Evolutionary conservation across 306 rosid genomes (phyloP), one percentile per base, ranked within the genome.

Genomic region (Lotus japonicus): DNA sequence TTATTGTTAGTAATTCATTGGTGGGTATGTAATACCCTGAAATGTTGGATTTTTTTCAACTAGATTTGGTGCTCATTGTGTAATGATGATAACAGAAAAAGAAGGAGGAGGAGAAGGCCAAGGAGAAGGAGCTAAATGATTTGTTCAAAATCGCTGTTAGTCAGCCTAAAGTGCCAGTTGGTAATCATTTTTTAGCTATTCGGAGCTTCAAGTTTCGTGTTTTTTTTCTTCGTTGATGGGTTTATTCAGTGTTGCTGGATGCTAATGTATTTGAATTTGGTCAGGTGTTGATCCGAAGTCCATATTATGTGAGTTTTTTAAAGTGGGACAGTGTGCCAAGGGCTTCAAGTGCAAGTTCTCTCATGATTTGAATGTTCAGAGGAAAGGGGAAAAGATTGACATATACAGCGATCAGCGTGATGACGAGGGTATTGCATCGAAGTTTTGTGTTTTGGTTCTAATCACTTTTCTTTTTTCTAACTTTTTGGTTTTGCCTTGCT

Each of bases 271-370:
- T 0, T 46, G 73, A 15, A 66, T 52, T 86, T 80, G 76, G 53
- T 59, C 78, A 94, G 99, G 99, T 79, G 97, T 94, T 79, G 97
- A 94, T 87, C 99, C 97, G 60, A 90, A 94, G 89, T 94, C 99
- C 50, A 82, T 94, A 79, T 19, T 90, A 44, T 94, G 99, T 76
- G 99, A 94, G 84, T 88, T 85, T 81, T 90, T 77, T 77, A 95
- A 90, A 79, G 97, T 48, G 45, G 99, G 97, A 23, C 97, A 95
- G 70, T 95, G 99, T 62, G 70, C 92, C 15, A 90, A 90, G 82
- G 97, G 99, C 11, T 95, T 95, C 71, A 95, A 95, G 70, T 95
- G 97, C 99, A 95, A 95, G 83, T 95, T 95, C 72, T 95, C 96
- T 0, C 99, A 95, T 58, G 99, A 95, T 73, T 81, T 95, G 84